phyloP scores from a whole-genome alignment of 208 protist genomes.

The Entamoeba histolytica region DNA sequence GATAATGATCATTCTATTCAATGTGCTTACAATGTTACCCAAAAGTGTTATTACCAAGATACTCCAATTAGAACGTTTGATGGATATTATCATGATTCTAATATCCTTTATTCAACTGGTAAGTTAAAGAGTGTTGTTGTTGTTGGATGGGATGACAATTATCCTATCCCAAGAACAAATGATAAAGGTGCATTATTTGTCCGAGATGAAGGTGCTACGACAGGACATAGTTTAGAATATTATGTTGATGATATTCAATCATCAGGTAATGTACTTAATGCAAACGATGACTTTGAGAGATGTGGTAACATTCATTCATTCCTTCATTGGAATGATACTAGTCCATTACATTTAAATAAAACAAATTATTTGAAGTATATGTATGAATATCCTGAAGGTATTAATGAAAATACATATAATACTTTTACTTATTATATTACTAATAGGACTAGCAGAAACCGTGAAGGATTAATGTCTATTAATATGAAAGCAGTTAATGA shows the following conservation, averaged over 20 bases:
- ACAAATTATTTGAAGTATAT: not conserved
- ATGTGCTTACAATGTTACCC: not conserved
- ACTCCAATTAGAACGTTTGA: not conserved
- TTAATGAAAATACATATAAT: not conserved
- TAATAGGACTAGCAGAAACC: not conserved
- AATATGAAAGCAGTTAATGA: not conserved
- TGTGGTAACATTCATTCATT: not conserved
- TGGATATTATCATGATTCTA: not conserved
- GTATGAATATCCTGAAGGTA: not conserved
- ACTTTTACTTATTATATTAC: not conserved
- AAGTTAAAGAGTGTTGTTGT: not conserved
- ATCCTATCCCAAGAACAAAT: not conserved
- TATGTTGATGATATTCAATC: not conserved
- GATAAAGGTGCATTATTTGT: not conserved
- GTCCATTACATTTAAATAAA: not conserved
- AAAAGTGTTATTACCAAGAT: not conserved
- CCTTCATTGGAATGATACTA: not conserved
- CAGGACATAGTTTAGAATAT: not conserved
- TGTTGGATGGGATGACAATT: not conserved
- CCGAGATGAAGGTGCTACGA: not conserved
- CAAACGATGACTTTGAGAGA: not conserved
- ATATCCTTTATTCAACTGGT: not conserved
- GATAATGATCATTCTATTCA: not conserved
- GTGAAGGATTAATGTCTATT: not conserved
- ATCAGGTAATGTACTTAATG: not conserved